These are phyloP conservation scores for Paecilomyces fulvus DNA, from an alignment of 2,329 filamentous ascomycete species.

Conservation along the genomic window DNA sequence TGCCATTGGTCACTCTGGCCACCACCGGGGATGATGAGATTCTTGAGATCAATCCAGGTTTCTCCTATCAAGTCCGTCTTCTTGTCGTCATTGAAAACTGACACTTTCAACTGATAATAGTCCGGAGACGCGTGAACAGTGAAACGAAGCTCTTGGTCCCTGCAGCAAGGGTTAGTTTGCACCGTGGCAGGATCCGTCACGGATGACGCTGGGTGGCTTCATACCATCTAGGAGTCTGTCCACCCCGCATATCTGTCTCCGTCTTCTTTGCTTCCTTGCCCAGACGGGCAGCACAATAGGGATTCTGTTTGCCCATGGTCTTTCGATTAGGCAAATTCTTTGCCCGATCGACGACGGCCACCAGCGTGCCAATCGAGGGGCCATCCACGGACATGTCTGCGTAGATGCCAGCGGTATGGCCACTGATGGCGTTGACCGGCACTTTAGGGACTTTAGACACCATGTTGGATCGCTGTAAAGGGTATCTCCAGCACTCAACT, in stretches of 20 bases:
- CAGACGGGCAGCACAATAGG: constrained; percentile 86
- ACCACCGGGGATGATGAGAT: constrained; percentile 74
- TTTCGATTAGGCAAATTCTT: constrained; percentile 96
- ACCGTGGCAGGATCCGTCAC: not conserved
- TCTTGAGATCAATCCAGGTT: constrained; percentile 74
- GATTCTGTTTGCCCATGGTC: constrained; percentile 97
- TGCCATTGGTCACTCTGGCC: constrained; percentile 96
- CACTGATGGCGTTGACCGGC: constrained; percentile 54
- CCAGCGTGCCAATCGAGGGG: constrained; percentile 84
- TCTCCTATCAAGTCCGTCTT: constrained; percentile 95
- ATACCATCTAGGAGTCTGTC: constrained; percentile 93
- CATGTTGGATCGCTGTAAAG: constrained; percentile 1
- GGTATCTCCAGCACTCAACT: not conserved
- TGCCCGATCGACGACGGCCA: constrained; percentile 84
- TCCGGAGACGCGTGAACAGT: constrained; percentile 93
- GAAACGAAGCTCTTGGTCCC: constrained; percentile 96
- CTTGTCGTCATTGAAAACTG: constrained; percentile 97
- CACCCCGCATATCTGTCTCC: constrained; percentile 82
- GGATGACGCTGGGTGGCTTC: constrained; percentile 17
- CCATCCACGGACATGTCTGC: constrained; percentile 91
- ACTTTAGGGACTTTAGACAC: constrained; percentile 42
- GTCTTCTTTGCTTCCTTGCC: constrained; percentile 98
- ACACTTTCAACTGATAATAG: constrained; percentile 92
- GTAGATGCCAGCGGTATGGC: constrained; percentile 87
- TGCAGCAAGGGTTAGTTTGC: constrained; percentile 33